Evolutionary conservation across 2,329 filamentous ascomycete species (phyloP).

Genomic region (Byssothecium circinans): DNA sequence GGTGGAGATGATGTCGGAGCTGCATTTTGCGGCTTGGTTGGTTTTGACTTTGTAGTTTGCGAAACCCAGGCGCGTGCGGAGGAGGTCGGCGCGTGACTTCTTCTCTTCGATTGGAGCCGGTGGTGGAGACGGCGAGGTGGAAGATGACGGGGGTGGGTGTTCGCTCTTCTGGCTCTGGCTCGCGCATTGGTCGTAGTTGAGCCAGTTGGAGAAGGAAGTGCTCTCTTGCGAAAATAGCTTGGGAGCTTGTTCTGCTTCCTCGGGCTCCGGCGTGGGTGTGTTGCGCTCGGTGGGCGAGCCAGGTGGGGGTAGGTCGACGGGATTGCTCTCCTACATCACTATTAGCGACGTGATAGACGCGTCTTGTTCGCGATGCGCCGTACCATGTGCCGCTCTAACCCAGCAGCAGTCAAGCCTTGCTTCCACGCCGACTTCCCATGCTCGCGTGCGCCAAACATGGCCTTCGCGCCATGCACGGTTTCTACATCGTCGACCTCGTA

Average conservation of each 20-base stretch:
- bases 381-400: conserved; percentile 34
- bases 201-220: conserved; percentile 50
- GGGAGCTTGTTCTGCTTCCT: conserved; percentile 19
- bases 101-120: conserved; percentile 14
- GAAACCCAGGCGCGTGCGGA: conserved; percentile 69
- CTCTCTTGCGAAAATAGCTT: conserved; percentile 34
- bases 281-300: conserved; percentile 41
- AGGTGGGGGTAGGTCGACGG: conserved; percentile 28
- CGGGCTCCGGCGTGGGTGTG: conserved; percentile 30
- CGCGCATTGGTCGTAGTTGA: conserved; percentile 51
- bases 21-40: conserved; percentile 66
- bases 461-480: conserved; percentile 27
- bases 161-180: conserved; percentile 45
- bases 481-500: conserved; percentile 40
- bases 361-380: conserved; percentile 6
- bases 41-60: conserved; percentile 76
- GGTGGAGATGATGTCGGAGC: conserved; percentile 57
- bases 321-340: conserved; percentile 25
- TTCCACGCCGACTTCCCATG: conserved; percentile 12
- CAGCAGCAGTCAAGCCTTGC: conserved; percentile 25
- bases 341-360: conserved; percentile 24
- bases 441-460: conserved; percentile 28
- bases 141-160: conserved; percentile 10
- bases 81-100: conserved; percentile 63
- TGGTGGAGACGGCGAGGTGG: conserved; percentile 12